Conservation (phyloP, 306 rosid species). For the Pyrus communis region DNA sequence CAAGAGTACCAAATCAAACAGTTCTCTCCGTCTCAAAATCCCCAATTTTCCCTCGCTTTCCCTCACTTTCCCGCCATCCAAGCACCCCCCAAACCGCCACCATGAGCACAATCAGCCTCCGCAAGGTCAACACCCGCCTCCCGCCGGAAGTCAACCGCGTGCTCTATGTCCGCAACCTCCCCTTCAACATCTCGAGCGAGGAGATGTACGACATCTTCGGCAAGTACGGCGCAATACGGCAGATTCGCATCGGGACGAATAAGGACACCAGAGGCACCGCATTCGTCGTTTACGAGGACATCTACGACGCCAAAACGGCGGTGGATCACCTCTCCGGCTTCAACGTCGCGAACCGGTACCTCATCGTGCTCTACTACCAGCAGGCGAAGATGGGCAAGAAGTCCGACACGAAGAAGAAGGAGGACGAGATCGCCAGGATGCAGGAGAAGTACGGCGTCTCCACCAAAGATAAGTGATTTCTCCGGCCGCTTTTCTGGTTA, state of each 20-base stretch:
- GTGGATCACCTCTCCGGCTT: slow-evolving; percentile 95
- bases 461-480: slow-evolving; percentile 68
- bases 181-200: slow-evolving; percentile 93
- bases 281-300: slow-evolving; percentile 94
- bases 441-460: slow-evolving; percentile 90
- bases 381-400: slow-evolving; percentile 97
- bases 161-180: slow-evolving; percentile 79
- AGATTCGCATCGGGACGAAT: slow-evolving; percentile 83
- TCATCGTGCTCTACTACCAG: slow-evolving; percentile 87
- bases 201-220: slow-evolving; percentile 99
- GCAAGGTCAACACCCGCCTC: slow-evolving; percentile 82
- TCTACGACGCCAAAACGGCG: slow-evolving; percentile 96
- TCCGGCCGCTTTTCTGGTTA: background rate
- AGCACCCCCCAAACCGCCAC: background rate
- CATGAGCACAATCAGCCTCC: slow-evolving; percentile 83
- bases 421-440: slow-evolving; percentile 75
- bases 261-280: slow-evolving; percentile 98
- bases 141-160: slow-evolving; percentile 98
- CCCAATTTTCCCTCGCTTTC: background rate
- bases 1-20: background rate
- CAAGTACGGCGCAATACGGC: slow-evolving; percentile 93
- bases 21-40: background rate
- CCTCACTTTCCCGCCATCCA: background rate
- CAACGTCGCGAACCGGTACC: slow-evolving; percentile 86
- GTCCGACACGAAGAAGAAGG: slow-evolving; percentile 86